Base-by-base conservation (phyloP, 2,329 filamentous ascomycete species). In the Aspergillus pseudotamarii region DNA sequence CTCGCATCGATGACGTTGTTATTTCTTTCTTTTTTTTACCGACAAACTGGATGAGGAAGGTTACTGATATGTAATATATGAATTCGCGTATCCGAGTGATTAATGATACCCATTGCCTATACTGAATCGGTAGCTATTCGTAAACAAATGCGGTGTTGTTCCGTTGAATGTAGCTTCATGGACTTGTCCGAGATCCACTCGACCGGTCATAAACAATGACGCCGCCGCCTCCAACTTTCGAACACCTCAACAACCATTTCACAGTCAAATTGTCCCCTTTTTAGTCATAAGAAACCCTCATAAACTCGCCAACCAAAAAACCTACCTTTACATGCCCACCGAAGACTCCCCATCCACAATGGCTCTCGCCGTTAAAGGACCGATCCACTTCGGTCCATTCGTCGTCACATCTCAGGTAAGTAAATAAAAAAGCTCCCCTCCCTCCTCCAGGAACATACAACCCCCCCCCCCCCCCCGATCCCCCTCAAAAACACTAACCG, bases 361-460 rank as follows among this genome's bases (percentile, higher is more conserved):
- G 73, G 63, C 72, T 57, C 23, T 51, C 41, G 64, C 69, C 41
- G 57, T 71, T 45, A 75, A 72, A 69, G 77, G 72, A 19, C 73
- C 73, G 50, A 81, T 94, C 69, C 83, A 88, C 73, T 95, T 96
- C 73, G 92, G 92, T 16, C 85, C 89, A 10, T 94, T 91, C 73
- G 83, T 91, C 63, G 91, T 96, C 60, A 91, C 91, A 14, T 83
- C 87, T 21, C 91, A 93, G 82, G 90, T 91, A 78, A 45, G 16
- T 38, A 55, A 36, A n/a, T 30, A 48, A 12, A 16, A 36, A 36
- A 16, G 5, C 26, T 26, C 26, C 26, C 26, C 26, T 36, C 23
- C 34, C 34, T 36, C 34, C 34, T 5, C 34, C 34, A 36, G 6
- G 14, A 36, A 16, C 34, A 36, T 12, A 36, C 12, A 36, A 14